Evolutionary conservation across 208 protist species (phyloP).

Genomic region (Borovskyia barvae): DNA sequence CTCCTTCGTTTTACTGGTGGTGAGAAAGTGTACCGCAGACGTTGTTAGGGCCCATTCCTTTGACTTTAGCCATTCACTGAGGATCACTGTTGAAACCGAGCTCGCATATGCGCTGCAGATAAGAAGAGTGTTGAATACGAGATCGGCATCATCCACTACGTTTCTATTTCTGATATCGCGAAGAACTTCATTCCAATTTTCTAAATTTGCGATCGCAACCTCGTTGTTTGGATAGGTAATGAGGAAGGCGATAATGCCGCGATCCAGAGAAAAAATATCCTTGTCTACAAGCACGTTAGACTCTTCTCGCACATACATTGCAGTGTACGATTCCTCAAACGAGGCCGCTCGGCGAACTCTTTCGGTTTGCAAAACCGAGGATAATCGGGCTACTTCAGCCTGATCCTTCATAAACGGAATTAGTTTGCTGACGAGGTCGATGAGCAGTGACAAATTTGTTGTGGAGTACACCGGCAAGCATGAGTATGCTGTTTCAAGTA

Average conservation of each 20-base stretch:
- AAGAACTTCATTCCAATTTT: constrained; percentile 55
- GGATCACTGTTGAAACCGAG: constrained; percentile 35
- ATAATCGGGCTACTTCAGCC: constrained; percentile 26
- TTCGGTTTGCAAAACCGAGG: constrained; percentile 40
- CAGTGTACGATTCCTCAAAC: constrained; percentile 74
- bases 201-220: constrained; percentile 41
- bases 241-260: constrained; percentile 50
- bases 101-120: constrained; percentile 57
- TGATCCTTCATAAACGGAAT: constrained; percentile 22
- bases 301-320: constrained; percentile 45
- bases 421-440: constrained; percentile 41
- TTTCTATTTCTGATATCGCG: constrained; percentile 49
- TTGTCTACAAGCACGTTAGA: constrained; percentile 74
- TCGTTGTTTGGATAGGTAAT: constrained; percentile 38
- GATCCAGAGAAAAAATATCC: constrained; percentile 84
- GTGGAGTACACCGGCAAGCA: constrained; percentile 80
- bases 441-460: constrained; percentile 65
- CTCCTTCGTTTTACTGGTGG: constrained; percentile 14
- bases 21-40: constrained; percentile 44
- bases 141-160: constrained; percentile 56
- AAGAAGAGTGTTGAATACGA: constrained; percentile 53
- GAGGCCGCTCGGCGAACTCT: constrained; percentile 27
- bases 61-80: constrained; percentile 42
- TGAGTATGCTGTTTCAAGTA: constrained; percentile 35
- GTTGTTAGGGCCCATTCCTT: constrained; percentile 42